Evolutionary conservation across 1,139 yeast species (phyloP).

Genomic region (Saccharomyces pastorianus): DNA sequence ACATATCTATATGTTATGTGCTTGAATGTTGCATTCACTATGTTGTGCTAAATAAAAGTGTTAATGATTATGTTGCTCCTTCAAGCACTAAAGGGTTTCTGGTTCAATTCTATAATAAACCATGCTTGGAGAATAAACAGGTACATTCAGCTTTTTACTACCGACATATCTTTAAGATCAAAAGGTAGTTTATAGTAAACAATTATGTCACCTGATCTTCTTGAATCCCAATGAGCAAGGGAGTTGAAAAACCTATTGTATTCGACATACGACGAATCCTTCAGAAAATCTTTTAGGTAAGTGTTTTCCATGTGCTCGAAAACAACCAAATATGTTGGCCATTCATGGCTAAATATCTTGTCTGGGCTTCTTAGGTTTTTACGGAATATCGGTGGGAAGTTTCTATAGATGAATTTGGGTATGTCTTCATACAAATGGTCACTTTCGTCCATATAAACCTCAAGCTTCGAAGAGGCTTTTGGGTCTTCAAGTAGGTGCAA

Average conservation of each 20-base stretch:
- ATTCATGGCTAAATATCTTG: constrained; percentile 36
- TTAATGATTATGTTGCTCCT: neutral
- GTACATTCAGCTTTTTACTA: neutral
- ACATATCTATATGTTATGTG: neutral
- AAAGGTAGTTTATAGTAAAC: constrained; percentile 36
- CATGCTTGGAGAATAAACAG: neutral
- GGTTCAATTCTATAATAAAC: neutral
- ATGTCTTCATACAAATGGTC: constrained; percentile 75
- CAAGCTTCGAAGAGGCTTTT: constrained; percentile 30
- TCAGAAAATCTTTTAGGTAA: constrained; percentile 36
- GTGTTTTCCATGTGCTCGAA: constrained; percentile 54
- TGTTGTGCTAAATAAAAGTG: neutral
- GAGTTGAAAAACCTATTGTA: constrained; percentile 62
- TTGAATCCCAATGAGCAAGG: constrained; percentile 75
- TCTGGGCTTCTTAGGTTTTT: constrained; percentile 22
- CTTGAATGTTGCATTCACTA: neutral
- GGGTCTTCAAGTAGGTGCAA: constrained; percentile 34
- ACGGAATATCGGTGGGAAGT: constrained; percentile 36
- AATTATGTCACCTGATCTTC: constrained; percentile 72
- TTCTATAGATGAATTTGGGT: constrained; percentile 37
- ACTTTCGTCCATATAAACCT: constrained; percentile 69
- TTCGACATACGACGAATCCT: constrained; percentile 40
- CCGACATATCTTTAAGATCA: neutral
- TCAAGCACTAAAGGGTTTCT: too few relatives aligned
- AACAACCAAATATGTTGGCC: constrained; percentile 68